Base-by-base conservation (phyloP, 2,329 filamentous ascomycete genomes). In the Westerdykella aurantiaca region DNA sequence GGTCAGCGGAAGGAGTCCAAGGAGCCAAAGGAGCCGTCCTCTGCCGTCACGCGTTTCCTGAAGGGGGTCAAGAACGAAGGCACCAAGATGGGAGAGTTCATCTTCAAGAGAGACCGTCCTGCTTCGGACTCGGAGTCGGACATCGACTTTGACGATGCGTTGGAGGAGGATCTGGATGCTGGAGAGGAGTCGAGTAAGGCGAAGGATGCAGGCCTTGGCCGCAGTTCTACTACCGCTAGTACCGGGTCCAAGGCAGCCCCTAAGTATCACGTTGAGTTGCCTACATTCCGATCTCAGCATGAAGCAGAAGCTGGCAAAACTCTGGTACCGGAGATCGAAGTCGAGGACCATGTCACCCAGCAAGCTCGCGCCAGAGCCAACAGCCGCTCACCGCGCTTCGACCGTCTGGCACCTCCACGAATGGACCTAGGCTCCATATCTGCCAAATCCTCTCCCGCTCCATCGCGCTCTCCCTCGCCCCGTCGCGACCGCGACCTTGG, bases 1-100 rank as follows among this genome's bases (percentile, higher is more conserved):
- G 58, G 63, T 14, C 58, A 57, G 23, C 43, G 51, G 33, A 47
- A 48, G 43, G 63, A 69, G 2, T 50, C 70, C 71, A 37, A 72
- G 73, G 69, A 55, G 14, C 42, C 40, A 4, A 69, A 67, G 47
- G 70, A 73, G 33, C 61, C 66, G 5, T 57, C 61, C 33, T 80
- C 79, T 9, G 81, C 79, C 31, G 73, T 88, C 7, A 80, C 83
- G 34, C 81, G 84, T 6, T 83, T 95, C 38, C 85, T 95, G 68
- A 91, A 88, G 68, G 83, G 82, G 23, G 78, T 94, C 2, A 77
- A 79, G n/a, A 75, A 73, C 48, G 81, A 84, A 55, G 75, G 82
- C 6, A 76, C 78, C 0, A 79, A 77, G 55, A 74, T 83, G 29
- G 78, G 79, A 13, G 79, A 81, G 39, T 72, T 78, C 35, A 76